Evolutionary conservation across 495 filamentous ascomycete species (phyloP).

Genomic region (Jackrogersella minutella): DNA sequence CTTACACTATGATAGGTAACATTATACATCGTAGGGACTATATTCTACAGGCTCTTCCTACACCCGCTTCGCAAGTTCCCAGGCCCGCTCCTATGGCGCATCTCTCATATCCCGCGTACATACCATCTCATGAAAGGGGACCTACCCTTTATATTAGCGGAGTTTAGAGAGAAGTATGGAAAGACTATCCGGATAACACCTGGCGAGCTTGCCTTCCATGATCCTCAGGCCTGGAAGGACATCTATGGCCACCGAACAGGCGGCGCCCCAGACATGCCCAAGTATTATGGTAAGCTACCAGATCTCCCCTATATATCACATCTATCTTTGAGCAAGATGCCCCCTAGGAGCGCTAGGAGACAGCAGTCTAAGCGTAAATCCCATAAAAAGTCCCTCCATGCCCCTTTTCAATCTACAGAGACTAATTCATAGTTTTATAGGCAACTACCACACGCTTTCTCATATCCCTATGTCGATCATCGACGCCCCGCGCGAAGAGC

Average conservation of each 20-base stretch:
- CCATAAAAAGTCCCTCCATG: no score
- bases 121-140: constrained; percentile 47
- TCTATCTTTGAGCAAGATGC: no score
- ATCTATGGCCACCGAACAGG: constrained; percentile 57
- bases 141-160: constrained; percentile 51
- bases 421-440: background rate
- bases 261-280: constrained; percentile 45
- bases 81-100: constrained; percentile 56
- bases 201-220: constrained; percentile 59
- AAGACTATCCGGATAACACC: constrained; percentile 63
- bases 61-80: constrained; percentile 61
- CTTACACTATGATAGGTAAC: constrained; percentile 20
- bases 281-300: constrained; percentile 37
- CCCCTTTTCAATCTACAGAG: background rate
- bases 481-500: constrained; percentile 49
- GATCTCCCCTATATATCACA: background rate
- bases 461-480: constrained; percentile 45
- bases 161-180: constrained; percentile 61
- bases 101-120: constrained; percentile 46
- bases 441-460: constrained; percentile 43
- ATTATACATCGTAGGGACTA: constrained; percentile 24
- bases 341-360: background rate
- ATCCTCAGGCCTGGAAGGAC: constrained; percentile 62
- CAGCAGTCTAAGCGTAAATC: background rate
- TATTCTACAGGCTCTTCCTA: constrained; percentile 58